Percentiles rank a stretch among this genome's conserved stretches.
Evolutionary conservation across 1,284 basidiomycete genomes (phyloP).

Genomic region (Melanopsichium pennsylvanicum): DNA sequence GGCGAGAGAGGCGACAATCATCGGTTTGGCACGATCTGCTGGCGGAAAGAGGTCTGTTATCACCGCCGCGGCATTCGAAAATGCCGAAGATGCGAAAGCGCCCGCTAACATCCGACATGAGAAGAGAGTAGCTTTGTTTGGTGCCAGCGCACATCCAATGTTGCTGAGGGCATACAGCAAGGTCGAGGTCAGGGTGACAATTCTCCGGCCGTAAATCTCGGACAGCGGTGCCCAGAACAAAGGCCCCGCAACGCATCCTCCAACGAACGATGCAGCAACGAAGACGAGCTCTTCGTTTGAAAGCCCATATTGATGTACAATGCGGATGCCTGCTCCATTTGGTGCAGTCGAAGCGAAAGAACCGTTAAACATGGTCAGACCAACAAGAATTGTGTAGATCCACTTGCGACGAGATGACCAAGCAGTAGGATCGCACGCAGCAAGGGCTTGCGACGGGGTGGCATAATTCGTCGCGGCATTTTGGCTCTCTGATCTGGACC

Average conservation of each 20-base stretch:
- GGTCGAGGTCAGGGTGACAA: conserved; percentile 12
- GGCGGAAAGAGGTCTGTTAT: conserved; percentile 41
- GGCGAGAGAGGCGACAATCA: conserved; percentile 30
- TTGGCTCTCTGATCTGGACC: not conserved
- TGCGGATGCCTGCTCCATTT: conserved; percentile 20
- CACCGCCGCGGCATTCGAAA: conserved; percentile 42
- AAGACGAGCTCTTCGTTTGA: conserved; percentile 30
- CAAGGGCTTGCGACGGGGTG: not conserved
- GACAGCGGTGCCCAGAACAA: conserved; percentile 45
- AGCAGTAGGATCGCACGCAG: not conserved
- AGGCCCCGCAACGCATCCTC: conserved; percentile 42
- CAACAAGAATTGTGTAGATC: conserved; percentile 24
- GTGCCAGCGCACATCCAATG: conserved; percentile 26
- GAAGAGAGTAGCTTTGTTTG: conserved; percentile 27
- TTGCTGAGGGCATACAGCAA: conserved; percentile 19
- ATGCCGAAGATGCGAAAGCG: conserved; percentile 32
- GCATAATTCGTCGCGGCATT: conserved; percentile 1
- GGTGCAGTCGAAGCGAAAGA: conserved; percentile 40
- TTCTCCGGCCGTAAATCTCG: conserved; percentile 23
- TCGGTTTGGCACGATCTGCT: conserved; percentile 13
- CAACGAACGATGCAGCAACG: conserved; percentile 35
- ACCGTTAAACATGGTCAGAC: conserved; percentile 42
- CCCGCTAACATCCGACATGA: conserved; percentile 32
- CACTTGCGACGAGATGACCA: conserved; percentile 25
- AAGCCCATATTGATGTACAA: conserved; percentile 16